Base-by-base conservation (phyloP, 1,139 yeast genomes). In the Nakaseomyces delphensis region DNA sequence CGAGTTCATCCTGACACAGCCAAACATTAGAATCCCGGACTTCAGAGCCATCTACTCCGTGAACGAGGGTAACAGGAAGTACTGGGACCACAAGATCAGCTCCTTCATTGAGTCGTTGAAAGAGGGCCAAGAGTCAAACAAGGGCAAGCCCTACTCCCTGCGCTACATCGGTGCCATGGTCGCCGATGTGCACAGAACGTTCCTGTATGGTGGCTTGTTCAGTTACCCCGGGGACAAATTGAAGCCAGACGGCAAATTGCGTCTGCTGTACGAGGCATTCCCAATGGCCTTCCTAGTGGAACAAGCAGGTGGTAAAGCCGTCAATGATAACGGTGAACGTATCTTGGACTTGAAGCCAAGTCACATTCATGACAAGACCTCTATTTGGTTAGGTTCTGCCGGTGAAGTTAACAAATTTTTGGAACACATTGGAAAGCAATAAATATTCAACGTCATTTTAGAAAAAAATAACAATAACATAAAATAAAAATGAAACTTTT, bases 101-200 rank as follows among this genome's bases (percentile, higher is more conserved):
- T 63, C 75, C 39, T 91, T 81, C 67, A 70, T 91, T 54, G 77
- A 74, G 39, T 76, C 77, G 45, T 71, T 91, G 67, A 91, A 91
- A 68, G 69, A 75, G 63, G 93, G 95, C 27, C 81, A 80, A 57
- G 77, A 76, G 38, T 18, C 35, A 4, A 58, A 64, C 50, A 62
- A 67, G 43, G 82, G 81, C 42, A 87, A 87, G 67, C 96, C 96
- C 19, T 91, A 89, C 68, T 75, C 87, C 46, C 94, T 96, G 4
- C 77, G 98, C 62, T 91, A 91, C 67, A 81, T 91, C 59, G 98
- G 98, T 39, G 86, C 96, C 36, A 91, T 91, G 98, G 98, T 91
- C 51, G 97, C 97, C 32, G 98, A 91, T 68, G 87, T 91, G 54
- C 98, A 91, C 69, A 81, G 98, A 69, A 91, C 98, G 29, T 73